phyloP scores from a whole-genome alignment of 768 basidiomycete genomes.

The Paxillus involutus region DNA sequence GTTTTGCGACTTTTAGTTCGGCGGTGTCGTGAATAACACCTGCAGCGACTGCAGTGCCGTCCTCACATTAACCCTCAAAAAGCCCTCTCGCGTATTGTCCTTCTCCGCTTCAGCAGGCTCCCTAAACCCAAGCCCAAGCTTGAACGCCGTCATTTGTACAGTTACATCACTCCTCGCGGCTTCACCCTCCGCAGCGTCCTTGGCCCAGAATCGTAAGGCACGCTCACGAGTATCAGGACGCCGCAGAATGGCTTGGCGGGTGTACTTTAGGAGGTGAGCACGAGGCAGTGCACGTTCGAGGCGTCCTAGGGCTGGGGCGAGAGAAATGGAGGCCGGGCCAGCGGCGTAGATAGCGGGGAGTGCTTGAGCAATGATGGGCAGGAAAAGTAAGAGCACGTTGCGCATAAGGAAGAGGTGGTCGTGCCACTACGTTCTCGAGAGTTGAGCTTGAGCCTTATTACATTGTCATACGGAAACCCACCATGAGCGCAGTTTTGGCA shows the following conservation, averaged over 20 bases:
- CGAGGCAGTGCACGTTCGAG: slow-evolving; percentile 42
- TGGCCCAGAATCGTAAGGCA: slow-evolving; percentile 56
- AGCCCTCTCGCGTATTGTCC: slow-evolving; percentile 15
- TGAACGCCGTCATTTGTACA: slow-evolving; percentile 47
- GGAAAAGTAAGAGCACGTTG: slow-evolving; percentile 54
- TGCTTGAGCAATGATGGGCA: slow-evolving; percentile 51
- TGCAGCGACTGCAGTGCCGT: slow-evolving; percentile 27
- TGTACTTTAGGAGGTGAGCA: slow-evolving; percentile 55
- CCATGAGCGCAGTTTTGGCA: slow-evolving; percentile 40
- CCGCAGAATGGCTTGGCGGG: slow-evolving; percentile 58
- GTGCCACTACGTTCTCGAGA: slow-evolving; percentile 55
- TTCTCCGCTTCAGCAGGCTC: slow-evolving; percentile 9
- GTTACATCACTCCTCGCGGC: slow-evolving; percentile 47
- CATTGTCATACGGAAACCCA: slow-evolving; percentile 18
- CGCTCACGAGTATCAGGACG: slow-evolving; percentile 45
- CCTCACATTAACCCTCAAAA: slow-evolving; percentile 26
- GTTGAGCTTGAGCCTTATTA: background rate
- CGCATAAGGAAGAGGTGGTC: slow-evolving; percentile 56
- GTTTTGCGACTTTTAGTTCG: slow-evolving; percentile 2
- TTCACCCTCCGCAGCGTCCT: slow-evolving; percentile 51
- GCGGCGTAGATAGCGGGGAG: slow-evolving; percentile 35
- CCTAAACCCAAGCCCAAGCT: slow-evolving; percentile 42
- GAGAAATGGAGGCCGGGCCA: slow-evolving; percentile 28
- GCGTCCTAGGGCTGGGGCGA: slow-evolving; percentile 23
- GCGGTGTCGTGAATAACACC: slow-evolving; percentile 22